These are phyloP conservation scores for Acorus gramineus DNA, from an alignment of 106 monocot genomes.

Conservation along the genomic window DNA sequence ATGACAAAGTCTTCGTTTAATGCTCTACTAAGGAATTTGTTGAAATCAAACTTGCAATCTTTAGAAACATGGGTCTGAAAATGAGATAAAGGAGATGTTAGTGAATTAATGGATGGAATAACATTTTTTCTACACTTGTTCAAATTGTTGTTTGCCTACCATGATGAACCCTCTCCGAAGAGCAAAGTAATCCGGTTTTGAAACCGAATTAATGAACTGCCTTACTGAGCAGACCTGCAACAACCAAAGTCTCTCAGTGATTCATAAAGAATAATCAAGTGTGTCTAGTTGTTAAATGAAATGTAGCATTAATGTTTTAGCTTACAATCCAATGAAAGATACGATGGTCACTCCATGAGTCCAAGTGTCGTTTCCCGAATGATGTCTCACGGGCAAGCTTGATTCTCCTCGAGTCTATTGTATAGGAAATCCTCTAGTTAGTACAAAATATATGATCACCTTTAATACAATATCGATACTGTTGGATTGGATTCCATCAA, in stretches of 20 bases:
- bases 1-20: slow-evolving; percentile 39
- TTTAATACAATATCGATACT: neutral
- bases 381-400: slow-evolving; percentile 30
- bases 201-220: slow-evolving; percentile 30
- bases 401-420: slow-evolving; percentile 35
- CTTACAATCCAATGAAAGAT: slow-evolving; percentile 39
- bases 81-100: no score
- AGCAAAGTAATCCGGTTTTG: slow-evolving; percentile 57
- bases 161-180: slow-evolving; percentile 44
- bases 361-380: slow-evolving; percentile 43
- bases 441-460: neutral
- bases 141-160: slow-evolving; percentile 11
- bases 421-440: neutral
- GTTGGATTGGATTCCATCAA: no score
- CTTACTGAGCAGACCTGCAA: slow-evolving; percentile 39
- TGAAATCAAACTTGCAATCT: slow-evolving; percentile 24
- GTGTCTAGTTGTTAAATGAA: neutral
- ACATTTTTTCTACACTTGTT: no score
- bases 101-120: no score
- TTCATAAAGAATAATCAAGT: neutral
- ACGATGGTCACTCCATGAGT: slow-evolving; percentile 30
- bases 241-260: neutral
- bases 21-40: slow-evolving; percentile 36
- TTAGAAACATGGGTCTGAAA: slow-evolving; percentile 16
- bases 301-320: neutral